Evolutionary conservation across 1,139 yeast species (phyloP).

Genomic region (Taiozyma onychis): DNA sequence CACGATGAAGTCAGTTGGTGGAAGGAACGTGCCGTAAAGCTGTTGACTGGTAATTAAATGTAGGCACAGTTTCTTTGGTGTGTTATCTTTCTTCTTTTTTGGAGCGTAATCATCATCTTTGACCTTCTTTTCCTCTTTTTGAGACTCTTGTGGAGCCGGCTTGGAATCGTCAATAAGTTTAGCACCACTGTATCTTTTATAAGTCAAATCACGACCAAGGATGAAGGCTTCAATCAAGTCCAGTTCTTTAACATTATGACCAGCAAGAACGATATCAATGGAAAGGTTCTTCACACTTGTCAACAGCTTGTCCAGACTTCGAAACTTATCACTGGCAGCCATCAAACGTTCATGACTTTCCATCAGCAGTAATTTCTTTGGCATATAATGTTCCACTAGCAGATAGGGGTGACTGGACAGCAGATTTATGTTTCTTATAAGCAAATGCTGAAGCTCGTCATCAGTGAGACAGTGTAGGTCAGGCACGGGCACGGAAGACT

Average conservation of each 20-base stretch:
- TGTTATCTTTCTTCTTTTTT: constrained; percentile 5
- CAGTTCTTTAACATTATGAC: constrained; percentile 58
- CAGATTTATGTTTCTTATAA: constrained; percentile 45
- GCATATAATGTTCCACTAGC: constrained; percentile 69
- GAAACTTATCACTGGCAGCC: constrained; percentile 54
- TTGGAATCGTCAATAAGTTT: constrained; percentile 1
- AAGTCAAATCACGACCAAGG: constrained; percentile 52
- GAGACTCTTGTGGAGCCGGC: neutral
- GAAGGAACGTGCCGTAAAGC: constrained; percentile 26
- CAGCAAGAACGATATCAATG: constrained; percentile 42
- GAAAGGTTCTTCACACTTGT: constrained; percentile 24
- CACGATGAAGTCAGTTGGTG: constrained; percentile 36
- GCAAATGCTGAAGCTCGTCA: constrained; percentile 32
- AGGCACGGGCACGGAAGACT: neutral
- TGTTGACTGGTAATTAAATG: constrained; percentile 39
- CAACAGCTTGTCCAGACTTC: constrained; percentile 46
- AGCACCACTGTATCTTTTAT: constrained; percentile 56
- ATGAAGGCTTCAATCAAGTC: constrained; percentile 65
- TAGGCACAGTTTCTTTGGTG: constrained; percentile 25
- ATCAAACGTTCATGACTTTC: constrained; percentile 54
- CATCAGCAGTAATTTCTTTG: constrained; percentile 57
- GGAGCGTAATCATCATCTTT: constrained; percentile 36
- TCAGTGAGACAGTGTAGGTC: constrained; percentile 22
- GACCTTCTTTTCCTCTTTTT: constrained; percentile 22
- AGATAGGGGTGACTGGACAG: constrained; percentile 62